Percentiles rank a stretch among this genome's conserved stretches.
Conservation (phyloP, 352 stramenopile genomes). For the Globisporangium viniferum region DNA sequence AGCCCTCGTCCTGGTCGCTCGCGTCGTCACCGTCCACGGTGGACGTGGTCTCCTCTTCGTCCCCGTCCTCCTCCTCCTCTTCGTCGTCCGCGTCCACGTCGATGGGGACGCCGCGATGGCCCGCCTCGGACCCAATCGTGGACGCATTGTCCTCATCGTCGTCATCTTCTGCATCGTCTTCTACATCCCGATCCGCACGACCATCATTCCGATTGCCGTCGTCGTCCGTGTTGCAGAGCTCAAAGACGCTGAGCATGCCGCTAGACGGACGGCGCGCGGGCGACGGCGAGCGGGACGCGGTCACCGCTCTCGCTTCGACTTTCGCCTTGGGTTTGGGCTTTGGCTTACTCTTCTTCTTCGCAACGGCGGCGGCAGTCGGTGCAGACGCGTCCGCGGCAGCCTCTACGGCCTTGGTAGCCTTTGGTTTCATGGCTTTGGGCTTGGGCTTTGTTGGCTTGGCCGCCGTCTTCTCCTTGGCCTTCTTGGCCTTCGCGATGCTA, state of each 20-base stretch:
- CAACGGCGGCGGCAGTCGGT: not conserved
- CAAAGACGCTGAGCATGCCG: conserved; percentile 78
- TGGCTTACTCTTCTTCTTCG: conserved; percentile 1
- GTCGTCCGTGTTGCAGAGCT: conserved; percentile 66
- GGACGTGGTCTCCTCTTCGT: conserved; percentile 24
- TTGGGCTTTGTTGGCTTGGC: conserved; percentile 17
- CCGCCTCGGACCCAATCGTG: conserved; percentile 12
- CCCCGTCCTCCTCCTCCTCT: conserved; percentile 18
- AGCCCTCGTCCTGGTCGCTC: conserved; percentile 51
- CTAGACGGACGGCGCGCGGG: conserved; percentile 21
- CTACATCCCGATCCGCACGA: not conserved
- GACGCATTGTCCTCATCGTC: conserved; percentile 22
- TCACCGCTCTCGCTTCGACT: not conserved
- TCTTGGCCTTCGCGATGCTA: conserved; percentile 4
- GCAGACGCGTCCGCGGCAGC: not conserved
- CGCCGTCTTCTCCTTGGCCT: conserved; percentile 17
- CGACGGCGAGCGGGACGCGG: conserved; percentile 12
- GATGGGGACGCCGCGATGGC: conserved; percentile 14
- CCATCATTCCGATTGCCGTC: conserved; percentile 17
- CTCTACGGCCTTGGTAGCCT: not conserved
- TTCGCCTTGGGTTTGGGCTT: conserved; percentile 3
- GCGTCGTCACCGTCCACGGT: conserved; percentile 35
- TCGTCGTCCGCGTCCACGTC: conserved; percentile 33
- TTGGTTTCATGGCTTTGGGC: conserved; percentile 18
- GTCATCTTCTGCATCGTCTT: conserved; percentile 15